Evolutionary conservation across 1,284 basidiomycete species (phyloP).

Genomic region (Trichosporon ovoides): DNA sequence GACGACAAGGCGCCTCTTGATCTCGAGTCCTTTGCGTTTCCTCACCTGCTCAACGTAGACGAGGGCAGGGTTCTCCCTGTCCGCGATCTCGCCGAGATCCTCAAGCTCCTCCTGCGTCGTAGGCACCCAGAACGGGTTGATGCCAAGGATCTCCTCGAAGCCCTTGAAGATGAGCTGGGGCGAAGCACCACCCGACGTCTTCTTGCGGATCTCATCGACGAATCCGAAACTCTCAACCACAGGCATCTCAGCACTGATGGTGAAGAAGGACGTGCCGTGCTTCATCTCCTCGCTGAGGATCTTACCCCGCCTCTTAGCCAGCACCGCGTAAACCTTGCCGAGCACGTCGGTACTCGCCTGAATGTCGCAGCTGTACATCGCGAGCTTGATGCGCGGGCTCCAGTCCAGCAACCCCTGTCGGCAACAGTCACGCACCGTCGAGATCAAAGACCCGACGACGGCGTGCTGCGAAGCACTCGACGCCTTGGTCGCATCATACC

Average conservation of each 20-base stretch:
- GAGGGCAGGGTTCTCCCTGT: slow-evolving; percentile 86
- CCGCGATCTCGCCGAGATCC: slow-evolving; percentile 93
- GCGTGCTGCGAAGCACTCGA: slow-evolving; percentile 49
- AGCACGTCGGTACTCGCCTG: slow-evolving; percentile 83
- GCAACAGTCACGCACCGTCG: slow-evolving; percentile 82
- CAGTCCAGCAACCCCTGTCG: slow-evolving; percentile 86
- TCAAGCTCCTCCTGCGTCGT: slow-evolving; percentile 97
- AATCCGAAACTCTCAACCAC: slow-evolving; percentile 98
- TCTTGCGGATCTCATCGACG: slow-evolving; percentile 92
- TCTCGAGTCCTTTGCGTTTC: slow-evolving; percentile 87
- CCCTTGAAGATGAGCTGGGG: slow-evolving; percentile 96
- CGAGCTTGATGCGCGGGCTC: slow-evolving; percentile 94
- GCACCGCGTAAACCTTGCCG: slow-evolving; percentile 95
- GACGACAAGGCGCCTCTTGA: slow-evolving; percentile 86
- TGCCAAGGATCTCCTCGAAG: slow-evolving; percentile 72
- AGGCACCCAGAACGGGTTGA: slow-evolving; percentile 98
- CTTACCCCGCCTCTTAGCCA: slow-evolving; percentile 80
- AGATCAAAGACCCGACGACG: slow-evolving; percentile 81
- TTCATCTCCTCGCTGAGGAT: slow-evolving; percentile 98
- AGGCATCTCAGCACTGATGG: slow-evolving; percentile 81
- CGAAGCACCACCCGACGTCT: slow-evolving; percentile 92
- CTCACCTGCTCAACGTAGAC: slow-evolving; percentile 88
- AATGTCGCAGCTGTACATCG: slow-evolving; percentile 99
- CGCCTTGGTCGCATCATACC: slow-evolving; percentile 47
- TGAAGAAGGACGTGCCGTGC: slow-evolving; percentile 94